phyloP scores from a whole-genome alignment of 495 filamentous ascomycete species.

The Terfezia boudieri region DNA sequence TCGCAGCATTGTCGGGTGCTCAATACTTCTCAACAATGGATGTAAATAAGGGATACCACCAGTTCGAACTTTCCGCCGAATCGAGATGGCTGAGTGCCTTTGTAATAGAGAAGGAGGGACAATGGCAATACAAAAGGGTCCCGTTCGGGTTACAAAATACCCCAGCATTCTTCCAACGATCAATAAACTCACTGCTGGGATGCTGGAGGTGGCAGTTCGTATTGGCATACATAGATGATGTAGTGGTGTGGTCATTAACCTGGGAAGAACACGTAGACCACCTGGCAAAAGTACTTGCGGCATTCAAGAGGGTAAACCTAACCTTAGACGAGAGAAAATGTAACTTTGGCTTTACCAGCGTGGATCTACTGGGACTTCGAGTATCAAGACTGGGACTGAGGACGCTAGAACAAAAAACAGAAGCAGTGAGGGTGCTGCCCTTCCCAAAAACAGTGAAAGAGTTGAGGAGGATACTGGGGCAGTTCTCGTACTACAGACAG shows the following conservation, averaged over 20 bases:
- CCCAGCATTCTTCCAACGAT: not conserved
- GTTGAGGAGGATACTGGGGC: not conserved
- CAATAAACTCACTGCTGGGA: not conserved
- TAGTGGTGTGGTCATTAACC: not conserved
- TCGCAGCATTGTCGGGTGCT: not conserved
- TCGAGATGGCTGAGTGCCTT: not conserved
- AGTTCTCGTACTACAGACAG: slow-evolving; percentile 1
- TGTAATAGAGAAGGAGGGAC: not conserved
- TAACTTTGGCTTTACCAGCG: not conserved
- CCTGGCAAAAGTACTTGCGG: not conserved
- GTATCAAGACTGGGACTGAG: not conserved
- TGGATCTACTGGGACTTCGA: not conserved
- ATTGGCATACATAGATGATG: not conserved
- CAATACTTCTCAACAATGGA: not conserved
- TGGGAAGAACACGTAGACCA: not conserved
- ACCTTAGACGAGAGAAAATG: not conserved
- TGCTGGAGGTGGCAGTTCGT: not conserved
- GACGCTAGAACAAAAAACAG: not conserved
- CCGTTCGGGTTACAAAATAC: not conserved
- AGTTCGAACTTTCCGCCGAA: not conserved
- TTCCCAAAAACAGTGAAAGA: not conserved
- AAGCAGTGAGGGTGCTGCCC: not conserved
- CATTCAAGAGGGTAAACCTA: not conserved
- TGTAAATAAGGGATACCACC: not conserved
- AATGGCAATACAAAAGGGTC: not conserved